Conservation (phyloP, 2,329 filamentous ascomycete genomes). For the Claviceps purpurea region DNA sequence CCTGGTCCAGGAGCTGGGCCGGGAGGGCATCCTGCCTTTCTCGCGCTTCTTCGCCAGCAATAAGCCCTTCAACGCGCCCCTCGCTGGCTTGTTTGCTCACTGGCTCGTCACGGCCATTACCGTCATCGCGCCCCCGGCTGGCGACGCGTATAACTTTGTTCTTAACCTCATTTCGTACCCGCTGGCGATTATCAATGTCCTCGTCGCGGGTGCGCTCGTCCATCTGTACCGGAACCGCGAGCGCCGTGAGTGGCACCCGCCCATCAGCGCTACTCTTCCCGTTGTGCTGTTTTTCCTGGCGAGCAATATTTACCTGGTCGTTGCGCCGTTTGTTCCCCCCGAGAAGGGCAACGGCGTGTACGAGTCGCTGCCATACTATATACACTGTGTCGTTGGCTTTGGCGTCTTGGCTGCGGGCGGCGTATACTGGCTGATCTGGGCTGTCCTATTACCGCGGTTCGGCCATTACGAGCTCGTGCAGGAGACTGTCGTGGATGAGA, state of each 20-base stretch:
- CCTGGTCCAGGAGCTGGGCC: slow-evolving; percentile 51
- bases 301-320: slow-evolving; percentile 47
- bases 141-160: slow-evolving; percentile 53
- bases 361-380: slow-evolving; percentile 39
- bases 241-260: slow-evolving; percentile 37
- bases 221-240: slow-evolving; percentile 37
- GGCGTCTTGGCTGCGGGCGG: slow-evolving; percentile 38
- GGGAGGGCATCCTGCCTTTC: slow-evolving; percentile 52
- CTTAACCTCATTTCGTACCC: slow-evolving; percentile 53
- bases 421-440: slow-evolving; percentile 44
- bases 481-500: slow-evolving; percentile 37
- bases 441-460: slow-evolving; percentile 35
- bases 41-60: slow-evolving; percentile 51
- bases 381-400: slow-evolving; percentile 44
- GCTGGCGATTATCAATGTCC: slow-evolving; percentile 42
- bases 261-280: slow-evolving; percentile 39
- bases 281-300: slow-evolving; percentile 45
- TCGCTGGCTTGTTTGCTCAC: slow-evolving; percentile 48
- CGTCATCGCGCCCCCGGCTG: slow-evolving; percentile 53
- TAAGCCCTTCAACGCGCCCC: slow-evolving; percentile 48
- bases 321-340: slow-evolving; percentile 45
- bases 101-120: slow-evolving; percentile 51
- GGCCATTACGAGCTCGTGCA: slow-evolving; percentile 42
- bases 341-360: slow-evolving; percentile 38
- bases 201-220: slow-evolving; percentile 38